These are phyloP conservation scores for Cymodocea nodosa DNA, from an alignment of 116 monocot genomes.

Conservation along the genomic window DNA sequence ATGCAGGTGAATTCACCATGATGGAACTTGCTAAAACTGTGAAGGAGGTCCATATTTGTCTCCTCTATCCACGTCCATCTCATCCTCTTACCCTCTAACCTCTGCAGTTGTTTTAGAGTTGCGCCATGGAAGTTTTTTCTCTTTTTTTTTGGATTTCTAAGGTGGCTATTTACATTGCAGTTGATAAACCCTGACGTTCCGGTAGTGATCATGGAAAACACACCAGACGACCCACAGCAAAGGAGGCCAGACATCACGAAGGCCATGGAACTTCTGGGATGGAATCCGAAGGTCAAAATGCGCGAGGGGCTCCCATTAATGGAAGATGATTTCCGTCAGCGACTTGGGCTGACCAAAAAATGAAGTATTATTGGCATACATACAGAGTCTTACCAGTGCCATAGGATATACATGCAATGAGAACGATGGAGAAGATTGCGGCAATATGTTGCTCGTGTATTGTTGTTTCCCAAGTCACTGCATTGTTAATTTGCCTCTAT, in stretches of 20 bases:
- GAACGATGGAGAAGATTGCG: too few species aligned
- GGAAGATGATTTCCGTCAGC: constrained; percentile 70
- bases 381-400: too few species aligned
- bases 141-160: background rate
- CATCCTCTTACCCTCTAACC: background rate
- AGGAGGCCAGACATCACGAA: constrained; percentile 82
- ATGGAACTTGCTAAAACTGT: constrained; percentile 89
- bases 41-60: constrained; percentile 48
- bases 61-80: background rate
- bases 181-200: constrained; percentile 42
- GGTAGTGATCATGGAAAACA: constrained; percentile 53
- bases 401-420: too few species aligned
- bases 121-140: background rate
- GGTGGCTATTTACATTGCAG: constrained; percentile 16
- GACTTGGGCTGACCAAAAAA: constrained; percentile 45
- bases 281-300: constrained; percentile 55
- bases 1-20: constrained; percentile 93
- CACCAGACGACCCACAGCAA: constrained; percentile 78
- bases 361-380: background rate
- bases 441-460: too few species aligned
- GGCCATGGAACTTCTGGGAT: constrained; percentile 57
- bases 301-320: constrained; percentile 65
- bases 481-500: too few species aligned
- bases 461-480: too few species aligned
- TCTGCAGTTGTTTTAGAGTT: background rate